Evolutionary conservation across 805 yeast species (phyloP).

Genomic region (Blastobotrys parvus): DNA sequence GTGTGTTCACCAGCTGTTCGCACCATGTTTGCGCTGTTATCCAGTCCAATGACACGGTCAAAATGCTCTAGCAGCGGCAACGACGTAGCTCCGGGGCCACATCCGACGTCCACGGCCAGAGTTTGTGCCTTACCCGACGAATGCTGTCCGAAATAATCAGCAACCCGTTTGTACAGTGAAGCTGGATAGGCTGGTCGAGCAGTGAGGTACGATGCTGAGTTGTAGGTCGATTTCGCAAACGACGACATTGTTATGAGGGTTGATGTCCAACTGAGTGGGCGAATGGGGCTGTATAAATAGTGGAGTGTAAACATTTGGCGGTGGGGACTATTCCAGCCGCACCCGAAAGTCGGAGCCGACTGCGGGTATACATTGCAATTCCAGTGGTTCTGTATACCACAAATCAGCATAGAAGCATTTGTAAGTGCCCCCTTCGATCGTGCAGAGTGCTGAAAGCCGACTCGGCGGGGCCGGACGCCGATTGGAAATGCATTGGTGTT

Average conservation of each 20-base stretch:
- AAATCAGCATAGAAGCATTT: no score
- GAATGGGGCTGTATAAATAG: no score
- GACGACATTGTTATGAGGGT: slow-evolving; percentile 54
- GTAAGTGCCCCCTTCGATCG: no score
- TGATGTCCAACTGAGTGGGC: no score
- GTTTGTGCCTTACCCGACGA: slow-evolving; percentile 16
- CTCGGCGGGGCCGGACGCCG: no score
- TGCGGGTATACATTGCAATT: no score
- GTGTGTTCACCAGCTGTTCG: slow-evolving; percentile 4
- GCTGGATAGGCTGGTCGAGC: slow-evolving; percentile 64
- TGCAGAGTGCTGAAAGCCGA: no score
- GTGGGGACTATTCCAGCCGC: no score
- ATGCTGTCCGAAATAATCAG: slow-evolving; percentile 34
- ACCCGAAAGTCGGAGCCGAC: no score
- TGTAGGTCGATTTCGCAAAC: slow-evolving; percentile 45
- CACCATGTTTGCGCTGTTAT: slow-evolving; percentile 52
- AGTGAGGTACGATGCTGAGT: slow-evolving; percentile 43
- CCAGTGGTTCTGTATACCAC: no score
- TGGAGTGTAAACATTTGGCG: no score
- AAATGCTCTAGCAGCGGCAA: slow-evolving; percentile 40
- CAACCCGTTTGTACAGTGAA: slow-evolving; percentile 37
- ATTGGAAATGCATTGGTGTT: no score
- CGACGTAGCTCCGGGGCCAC: slow-evolving; percentile 75
- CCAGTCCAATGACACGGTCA: slow-evolving; percentile 52
- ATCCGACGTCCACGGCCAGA: slow-evolving; percentile 60